Base-by-base conservation (phyloP, 148 eudicot species). In the Cornus suecica region DNA sequence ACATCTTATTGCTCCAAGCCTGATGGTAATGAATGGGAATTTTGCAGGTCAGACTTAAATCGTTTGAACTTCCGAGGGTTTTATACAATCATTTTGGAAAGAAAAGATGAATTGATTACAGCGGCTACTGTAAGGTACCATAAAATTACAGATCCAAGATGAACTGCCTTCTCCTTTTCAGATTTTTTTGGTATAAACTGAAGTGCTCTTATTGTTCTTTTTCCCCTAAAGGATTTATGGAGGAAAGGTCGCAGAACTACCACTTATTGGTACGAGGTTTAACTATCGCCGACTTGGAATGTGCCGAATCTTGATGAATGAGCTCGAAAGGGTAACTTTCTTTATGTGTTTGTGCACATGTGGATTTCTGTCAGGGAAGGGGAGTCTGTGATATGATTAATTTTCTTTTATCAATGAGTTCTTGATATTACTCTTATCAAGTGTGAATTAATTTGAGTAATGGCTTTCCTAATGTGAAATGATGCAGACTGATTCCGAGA, bases 31-130 rank as follows among this genome's bases (percentile, higher is more conserved):
- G 23, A n/a, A 77, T 78, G 72, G 41, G 51, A 56, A 26, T 41
- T 69, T 26, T 80, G 71, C 88, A 96, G 99, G 88, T 96, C 99
- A 68, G 84, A 86, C 70, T 83, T 96, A 29, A 86, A 85, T 37
- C 90, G 99, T 60, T 84, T 96, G 66, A 91, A 91, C 74, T 96
- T 93, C 69, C 86, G 32, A 73, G 99, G 99, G 31, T 93, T 93
- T 80, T 93, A 96, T 65, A 88, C 94, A 8, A 90, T 93, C 72
- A 85, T 93, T 31, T 70, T 96, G 82, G 99, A 96, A 81, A 91
- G 83, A 86, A 81, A 93, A 61, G 98, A 96, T 22, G 93, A 91
- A 83, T 73, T 96, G 69, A 85, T 96, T 72, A 73, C 92, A 4
- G 94, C 80, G 69, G 99, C 99, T 76, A 80, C 86, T 22, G 71